These are phyloP conservation scores for Penicillium sp. DNA, from an alignment of 2,329 filamentous ascomycete genomes.

Conservation along the genomic window DNA sequence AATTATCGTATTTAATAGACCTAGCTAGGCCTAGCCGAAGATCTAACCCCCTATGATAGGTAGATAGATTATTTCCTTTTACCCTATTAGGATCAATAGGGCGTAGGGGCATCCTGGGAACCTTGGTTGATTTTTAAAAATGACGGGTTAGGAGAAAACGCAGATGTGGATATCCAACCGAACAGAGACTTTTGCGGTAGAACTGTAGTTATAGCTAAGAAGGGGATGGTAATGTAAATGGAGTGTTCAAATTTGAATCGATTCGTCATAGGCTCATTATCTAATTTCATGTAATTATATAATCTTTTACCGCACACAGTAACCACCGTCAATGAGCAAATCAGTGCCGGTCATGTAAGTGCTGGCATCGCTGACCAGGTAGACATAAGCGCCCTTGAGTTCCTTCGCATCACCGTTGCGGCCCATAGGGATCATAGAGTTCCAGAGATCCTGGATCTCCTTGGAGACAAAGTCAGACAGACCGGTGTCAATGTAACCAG, in stretches of 20 bases:
- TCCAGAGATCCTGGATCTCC: slow-evolving; percentile 58
- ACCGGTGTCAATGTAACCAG: slow-evolving; percentile 68
- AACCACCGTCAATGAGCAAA: slow-evolving; percentile 51
- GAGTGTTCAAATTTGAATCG: neutral
- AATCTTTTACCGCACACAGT: slow-evolving; percentile 42
- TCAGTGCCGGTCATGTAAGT: slow-evolving; percentile 52
- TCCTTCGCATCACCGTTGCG: slow-evolving; percentile 64
- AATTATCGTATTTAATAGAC: no score
- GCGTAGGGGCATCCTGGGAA: no score
- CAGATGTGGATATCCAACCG: no score
- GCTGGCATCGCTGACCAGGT: slow-evolving; percentile 49
- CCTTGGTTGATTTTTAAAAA: no score
- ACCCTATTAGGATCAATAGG: no score
- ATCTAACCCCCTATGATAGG: no score
- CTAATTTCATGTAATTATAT: slow-evolving; percentile 8
- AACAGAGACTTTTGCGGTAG: no score
- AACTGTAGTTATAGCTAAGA: no score
- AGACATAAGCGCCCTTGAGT: slow-evolving; percentile 60
- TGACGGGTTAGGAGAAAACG: no score
- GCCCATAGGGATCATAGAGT: slow-evolving; percentile 60
- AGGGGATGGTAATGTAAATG: neutral
- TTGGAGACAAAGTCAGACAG: slow-evolving; percentile 64
- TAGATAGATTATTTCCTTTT: no score
- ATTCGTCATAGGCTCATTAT: neutral
- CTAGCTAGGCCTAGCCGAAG: no score